Evolutionary conservation across 257 asterid genomes (phyloP).

Genomic region (Ophiorrhiza pumila): DNA sequence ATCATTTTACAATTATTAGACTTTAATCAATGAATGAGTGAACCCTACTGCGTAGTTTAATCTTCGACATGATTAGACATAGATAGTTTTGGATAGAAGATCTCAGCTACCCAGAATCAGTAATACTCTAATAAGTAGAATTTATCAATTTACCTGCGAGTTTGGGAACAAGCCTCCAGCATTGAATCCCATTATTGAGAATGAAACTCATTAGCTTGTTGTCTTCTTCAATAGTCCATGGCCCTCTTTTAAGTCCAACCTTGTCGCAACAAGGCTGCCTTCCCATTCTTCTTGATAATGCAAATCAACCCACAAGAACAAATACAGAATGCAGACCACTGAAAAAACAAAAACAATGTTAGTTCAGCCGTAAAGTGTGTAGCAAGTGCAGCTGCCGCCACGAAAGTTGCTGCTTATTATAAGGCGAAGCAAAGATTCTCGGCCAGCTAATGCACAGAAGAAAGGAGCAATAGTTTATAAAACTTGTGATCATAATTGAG

Average conservation of each 20-base stretch:
- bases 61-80: no score
- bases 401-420: slow-evolving; percentile 29
- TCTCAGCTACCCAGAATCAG: no score
- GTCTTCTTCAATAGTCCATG: slow-evolving; percentile 87
- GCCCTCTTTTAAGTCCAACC: slow-evolving; percentile 71
- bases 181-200: slow-evolving; percentile 78
- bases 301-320: background rate
- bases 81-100: no score
- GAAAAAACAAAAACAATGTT: background rate
- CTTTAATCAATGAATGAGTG: no score
- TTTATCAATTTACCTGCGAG: slow-evolving; percentile 63
- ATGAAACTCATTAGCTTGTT: slow-evolving; percentile 75
- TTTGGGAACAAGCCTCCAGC: slow-evolving; percentile 83
- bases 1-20: no score
- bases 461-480: slow-evolving; percentile 18
- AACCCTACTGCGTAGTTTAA: no score
- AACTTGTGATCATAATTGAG: slow-evolving; percentile 38
- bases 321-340: background rate
- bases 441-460: slow-evolving; percentile 57
- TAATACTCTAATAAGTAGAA: background rate
- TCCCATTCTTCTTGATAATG: slow-evolving; percentile 44
- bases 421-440: slow-evolving; percentile 59
- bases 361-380: slow-evolving; percentile 11
- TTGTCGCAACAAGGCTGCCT: slow-evolving; percentile 87
- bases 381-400: slow-evolving; percentile 18